phyloP scores from a whole-genome alignment of 345 rosid species.

The Salix viminalis region DNA sequence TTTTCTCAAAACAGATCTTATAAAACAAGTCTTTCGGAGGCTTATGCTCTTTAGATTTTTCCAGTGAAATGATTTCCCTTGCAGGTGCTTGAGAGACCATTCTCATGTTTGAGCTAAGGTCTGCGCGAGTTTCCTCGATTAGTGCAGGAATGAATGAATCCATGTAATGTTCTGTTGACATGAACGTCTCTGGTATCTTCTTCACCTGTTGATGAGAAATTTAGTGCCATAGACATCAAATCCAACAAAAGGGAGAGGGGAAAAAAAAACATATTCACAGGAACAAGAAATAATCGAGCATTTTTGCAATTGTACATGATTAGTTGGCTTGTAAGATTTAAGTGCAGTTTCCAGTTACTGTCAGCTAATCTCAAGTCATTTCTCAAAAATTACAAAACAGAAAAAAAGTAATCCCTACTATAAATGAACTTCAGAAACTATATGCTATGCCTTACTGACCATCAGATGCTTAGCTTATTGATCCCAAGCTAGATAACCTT shows the following conservation, averaged over 20 bases:
- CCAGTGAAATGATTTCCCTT: neutral
- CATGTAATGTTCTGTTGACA: neutral
- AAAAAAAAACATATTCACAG: too few species aligned
- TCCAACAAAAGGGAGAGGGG: neutral
- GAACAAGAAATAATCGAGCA: neutral
- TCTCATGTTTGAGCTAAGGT: neutral
- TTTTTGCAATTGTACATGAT: neutral
- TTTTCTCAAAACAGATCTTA: neutral
- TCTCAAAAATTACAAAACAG: neutral
- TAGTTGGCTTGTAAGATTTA: neutral
- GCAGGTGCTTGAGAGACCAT: neutral
- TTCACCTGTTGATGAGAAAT: neutral
- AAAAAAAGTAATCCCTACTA: neutral
- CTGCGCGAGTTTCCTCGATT: neutral
- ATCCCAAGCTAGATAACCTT: too few species aligned
- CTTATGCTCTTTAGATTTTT: neutral
- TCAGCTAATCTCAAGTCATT: neutral
- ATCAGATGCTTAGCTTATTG: neutral
- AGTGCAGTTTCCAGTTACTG: neutral
- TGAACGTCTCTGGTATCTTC: neutral
- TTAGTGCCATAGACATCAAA: too few species aligned
- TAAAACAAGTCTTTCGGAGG: slow-evolving; percentile 1
- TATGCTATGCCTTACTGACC: neutral
- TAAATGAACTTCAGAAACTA: neutral
- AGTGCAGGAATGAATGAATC: neutral